Percentiles rank a stretch among this genome's conserved stretches.
Evolutionary conservation across 345 rosid genomes (phyloP).

Genomic region (Carallia pectinifolia): DNA sequence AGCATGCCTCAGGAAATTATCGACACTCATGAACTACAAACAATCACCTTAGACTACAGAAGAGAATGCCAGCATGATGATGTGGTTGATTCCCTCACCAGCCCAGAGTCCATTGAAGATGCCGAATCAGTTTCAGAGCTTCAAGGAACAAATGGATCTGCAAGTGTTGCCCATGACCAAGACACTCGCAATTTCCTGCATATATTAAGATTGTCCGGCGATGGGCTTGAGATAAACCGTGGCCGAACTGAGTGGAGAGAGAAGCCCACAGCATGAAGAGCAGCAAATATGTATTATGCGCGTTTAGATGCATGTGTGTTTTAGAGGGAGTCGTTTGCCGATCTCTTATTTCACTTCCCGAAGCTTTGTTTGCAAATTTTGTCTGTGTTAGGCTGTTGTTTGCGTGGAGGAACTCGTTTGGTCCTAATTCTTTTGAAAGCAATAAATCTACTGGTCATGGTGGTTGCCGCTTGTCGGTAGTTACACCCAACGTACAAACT

Average conservation of each 20-base stretch:
- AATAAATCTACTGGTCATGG: background rate
- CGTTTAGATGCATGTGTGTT: background rate
- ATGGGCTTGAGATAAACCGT: constrained; percentile 80
- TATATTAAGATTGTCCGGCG: constrained; percentile 64
- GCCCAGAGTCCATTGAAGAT: constrained; percentile 39
- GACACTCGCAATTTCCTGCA: constrained; percentile 57
- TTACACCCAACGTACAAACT: background rate
- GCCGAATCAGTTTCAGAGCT: constrained; percentile 29
- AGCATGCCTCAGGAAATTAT: constrained; percentile 91
- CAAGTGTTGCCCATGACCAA: constrained; percentile 26
- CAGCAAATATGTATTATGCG: background rate
- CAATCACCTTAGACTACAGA: constrained; percentile 81
- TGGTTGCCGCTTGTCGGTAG: background rate
- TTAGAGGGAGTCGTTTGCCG: background rate
- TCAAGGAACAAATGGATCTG: constrained; percentile 58
- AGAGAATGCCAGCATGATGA: constrained; percentile 88
- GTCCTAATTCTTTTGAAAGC: background rate
- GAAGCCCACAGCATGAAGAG: constrained; percentile 29
- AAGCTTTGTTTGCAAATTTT: constrained; percentile 11
- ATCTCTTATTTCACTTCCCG: background rate
- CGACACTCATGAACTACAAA: constrained; percentile 77
- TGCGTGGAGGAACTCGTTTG: background rate
- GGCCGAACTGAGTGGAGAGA: constrained; percentile 86
- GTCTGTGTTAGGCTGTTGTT: constrained; percentile 4
- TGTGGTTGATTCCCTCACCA: constrained; percentile 79